A percentile compares a stretch with the other conserved stretches of the same genome.
Conservation (phyloP, 1,139 yeast species). For the Kodamaea sp. region DNA sequence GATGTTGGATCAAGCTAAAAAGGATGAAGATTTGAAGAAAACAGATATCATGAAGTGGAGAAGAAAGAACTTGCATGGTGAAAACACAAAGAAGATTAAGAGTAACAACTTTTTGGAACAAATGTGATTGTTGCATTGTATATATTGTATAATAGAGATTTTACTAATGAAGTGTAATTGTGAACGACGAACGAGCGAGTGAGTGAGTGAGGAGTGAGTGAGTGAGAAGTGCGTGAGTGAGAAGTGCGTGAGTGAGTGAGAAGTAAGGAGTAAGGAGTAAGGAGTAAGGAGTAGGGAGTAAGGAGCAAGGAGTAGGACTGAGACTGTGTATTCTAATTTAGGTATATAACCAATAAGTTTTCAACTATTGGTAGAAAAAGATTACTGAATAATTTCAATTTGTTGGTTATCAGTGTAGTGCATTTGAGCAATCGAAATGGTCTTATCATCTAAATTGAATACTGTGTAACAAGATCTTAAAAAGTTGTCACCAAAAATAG, state of each 20-base stretch:
- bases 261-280: constrained; percentile 1
- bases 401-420: constrained; percentile 25
- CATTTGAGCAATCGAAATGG: constrained; percentile 37
- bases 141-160: constrained; percentile 3
- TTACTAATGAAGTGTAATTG: neutral
- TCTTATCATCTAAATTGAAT: constrained; percentile 36
- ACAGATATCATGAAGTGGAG: constrained; percentile 66
- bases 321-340: too few relatives aligned
- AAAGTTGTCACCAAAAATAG: constrained; percentile 35
- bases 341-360: neutral
- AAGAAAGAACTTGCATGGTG: constrained; percentile 62
- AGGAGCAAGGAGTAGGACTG: neutral
- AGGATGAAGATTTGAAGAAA: constrained; percentile 49
- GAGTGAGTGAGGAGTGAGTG: too few relatives aligned
- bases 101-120: constrained; percentile 69
- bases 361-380: neutral
- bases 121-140: constrained; percentile 21
- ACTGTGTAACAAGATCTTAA: constrained; percentile 37
- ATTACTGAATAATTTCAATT: constrained; percentile 16
- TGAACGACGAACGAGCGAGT: too few relatives aligned
- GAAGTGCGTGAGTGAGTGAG: too few relatives aligned
- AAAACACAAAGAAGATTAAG: constrained; percentile 68
- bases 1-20: constrained; percentile 62
- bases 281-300: neutral
- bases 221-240: too few relatives aligned